Base-by-base conservation (phyloP, 2,329 filamentous ascomycete species). In the Thielaviopsis euricoi region DNA sequence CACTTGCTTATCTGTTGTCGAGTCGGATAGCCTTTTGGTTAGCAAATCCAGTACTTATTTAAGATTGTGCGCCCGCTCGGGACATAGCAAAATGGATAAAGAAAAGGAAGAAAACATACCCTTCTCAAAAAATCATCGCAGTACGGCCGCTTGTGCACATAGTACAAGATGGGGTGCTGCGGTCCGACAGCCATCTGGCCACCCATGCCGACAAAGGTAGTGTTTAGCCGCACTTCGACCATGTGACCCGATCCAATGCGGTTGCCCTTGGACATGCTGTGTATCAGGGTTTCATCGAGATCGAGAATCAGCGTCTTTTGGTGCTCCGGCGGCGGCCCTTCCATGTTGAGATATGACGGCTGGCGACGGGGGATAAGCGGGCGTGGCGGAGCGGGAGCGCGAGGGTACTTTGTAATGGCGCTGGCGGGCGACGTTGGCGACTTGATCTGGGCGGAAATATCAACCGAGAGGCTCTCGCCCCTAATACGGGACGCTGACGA, bases 171-270 rank as follows among this genome's bases (percentile, higher is more conserved):
- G 0, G 93, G 93, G 67, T 98, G 90, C 67, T 95, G 91, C 48
- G 89, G 88, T 7, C 87, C 88, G 25, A 87, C 73, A 22, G 76
- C 78, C 21, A 81, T 75, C 63, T 83, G 79, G 25, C 85, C 83
- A 33, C 81, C 82, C 53, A 81, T 79, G 57, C 81, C 83, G 51
- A 88, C 79, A 58, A 81, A 73, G 61, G 82, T 83, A 59, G 84
- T 84, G 68, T 86, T 87, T 61, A 95, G 78, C 65, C 89, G 89
- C 62, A 98, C 93, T 73, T 98, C 93, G 56, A 98, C 90, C 93
- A 98, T 98, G 71, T 98, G 93, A 19, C 93, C 93, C 21, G 88
- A 91, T 65, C 88, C 91, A 85, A 95, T 95, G 60, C 91, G 82
- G 56, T 91, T 90, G 29, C 93, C 93, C 69, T 96, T 96, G 61